A percentile compares a stretch with the other conserved stretches of the same genome.
phyloP scores from a whole-genome alignment of 2,329 filamentous ascomycete species.

The Byssothecium circinans region DNA sequence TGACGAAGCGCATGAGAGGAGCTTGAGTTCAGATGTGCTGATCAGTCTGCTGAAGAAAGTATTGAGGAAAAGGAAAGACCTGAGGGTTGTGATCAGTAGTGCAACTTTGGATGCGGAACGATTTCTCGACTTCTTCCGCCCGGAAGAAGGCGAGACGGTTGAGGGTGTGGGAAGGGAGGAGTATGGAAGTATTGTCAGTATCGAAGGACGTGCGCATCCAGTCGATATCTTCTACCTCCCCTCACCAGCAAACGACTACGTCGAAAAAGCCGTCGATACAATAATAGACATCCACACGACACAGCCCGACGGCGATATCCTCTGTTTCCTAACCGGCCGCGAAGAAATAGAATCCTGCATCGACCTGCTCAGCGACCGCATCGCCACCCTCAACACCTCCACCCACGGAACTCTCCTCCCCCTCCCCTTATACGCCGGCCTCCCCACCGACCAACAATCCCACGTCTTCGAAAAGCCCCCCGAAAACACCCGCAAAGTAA shows the following conservation, averaged over 20 bases:
- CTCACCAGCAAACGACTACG: conserved; percentile 78
- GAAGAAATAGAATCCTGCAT: conserved; percentile 87
- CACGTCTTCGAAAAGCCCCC: conserved; percentile 86
- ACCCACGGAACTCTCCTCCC: conserved; percentile 64
- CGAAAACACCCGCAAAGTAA: conserved; percentile 82
- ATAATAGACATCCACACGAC: conserved; percentile 84
- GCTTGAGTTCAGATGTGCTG: conserved; percentile 87
- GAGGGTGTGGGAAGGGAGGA: conserved; percentile 45
- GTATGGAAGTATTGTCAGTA: conserved; percentile 70
- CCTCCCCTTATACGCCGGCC: conserved; percentile 83
- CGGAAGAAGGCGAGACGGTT: conserved; percentile 45
- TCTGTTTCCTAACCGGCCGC: conserved; percentile 88
- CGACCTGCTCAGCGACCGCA: conserved; percentile 75
- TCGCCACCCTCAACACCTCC: conserved; percentile 63
- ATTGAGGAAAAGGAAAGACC: conserved; percentile 72
- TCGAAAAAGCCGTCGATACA: conserved; percentile 78
- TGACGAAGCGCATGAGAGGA: conserved; percentile 94
- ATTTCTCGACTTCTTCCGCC: conserved; percentile 77
- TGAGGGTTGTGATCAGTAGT: conserved; percentile 88
- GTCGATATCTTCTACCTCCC: conserved; percentile 85
- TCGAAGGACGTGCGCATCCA: conserved; percentile 86
- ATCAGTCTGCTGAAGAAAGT: conserved; percentile 93
- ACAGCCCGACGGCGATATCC: conserved; percentile 80
- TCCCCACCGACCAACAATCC: conserved; percentile 90
- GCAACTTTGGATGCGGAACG: conserved; percentile 89